A percentile compares a stretch with the other conserved stretches of the same genome.
Conservation (phyloP, 805 yeast genomes). For the Metschnikowia bowlesiae region DNA sequence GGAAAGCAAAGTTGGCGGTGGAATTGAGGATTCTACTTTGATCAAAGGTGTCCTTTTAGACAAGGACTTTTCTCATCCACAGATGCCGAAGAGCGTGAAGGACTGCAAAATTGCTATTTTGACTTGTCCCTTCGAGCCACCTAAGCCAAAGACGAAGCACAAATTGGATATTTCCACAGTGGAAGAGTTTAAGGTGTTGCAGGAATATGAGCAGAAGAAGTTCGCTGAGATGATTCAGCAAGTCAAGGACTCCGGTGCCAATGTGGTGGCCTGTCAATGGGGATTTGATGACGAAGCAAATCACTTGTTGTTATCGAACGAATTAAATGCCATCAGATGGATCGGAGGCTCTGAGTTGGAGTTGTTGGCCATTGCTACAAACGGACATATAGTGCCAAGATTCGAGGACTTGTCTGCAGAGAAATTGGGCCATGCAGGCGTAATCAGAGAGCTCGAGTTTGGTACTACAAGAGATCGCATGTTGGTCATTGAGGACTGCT, state of each 20-base stretch:
- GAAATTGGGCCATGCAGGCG: slow-evolving; percentile 86
- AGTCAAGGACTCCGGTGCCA: slow-evolving; percentile 89
- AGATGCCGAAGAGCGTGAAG: slow-evolving; percentile 79
- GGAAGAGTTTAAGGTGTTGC: slow-evolving; percentile 88
- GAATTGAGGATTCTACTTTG: slow-evolving; percentile 77
- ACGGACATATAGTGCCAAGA: slow-evolving; percentile 95
- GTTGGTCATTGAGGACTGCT: slow-evolving; percentile 89
- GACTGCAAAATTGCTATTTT: slow-evolving; percentile 90
- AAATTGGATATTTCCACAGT: slow-evolving; percentile 90
- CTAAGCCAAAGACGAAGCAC: slow-evolving; percentile 98
- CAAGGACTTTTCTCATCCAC: slow-evolving; percentile 97
- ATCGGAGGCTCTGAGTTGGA: slow-evolving; percentile 97
- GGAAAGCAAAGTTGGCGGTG: slow-evolving; percentile 94
- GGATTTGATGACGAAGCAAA: slow-evolving; percentile 99
- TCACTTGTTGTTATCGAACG: slow-evolving; percentile 80
- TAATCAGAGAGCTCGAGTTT: slow-evolving; percentile 80
- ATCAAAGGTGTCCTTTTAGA: slow-evolving; percentile 91
- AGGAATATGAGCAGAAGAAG: slow-evolving; percentile 86
- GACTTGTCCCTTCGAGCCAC: slow-evolving; percentile 99
- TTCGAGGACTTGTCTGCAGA: slow-evolving; percentile 83
- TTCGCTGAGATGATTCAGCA: slow-evolving; percentile 84
- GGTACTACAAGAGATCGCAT: slow-evolving; percentile 97
- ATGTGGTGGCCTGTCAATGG: slow-evolving; percentile 98
- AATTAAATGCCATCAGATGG: slow-evolving; percentile 97
- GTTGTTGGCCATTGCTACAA: slow-evolving; percentile 93